Evolutionary conservation across 2,329 filamentous ascomycete genomes (phyloP).

Genomic region (Fusarium sp.): DNA sequence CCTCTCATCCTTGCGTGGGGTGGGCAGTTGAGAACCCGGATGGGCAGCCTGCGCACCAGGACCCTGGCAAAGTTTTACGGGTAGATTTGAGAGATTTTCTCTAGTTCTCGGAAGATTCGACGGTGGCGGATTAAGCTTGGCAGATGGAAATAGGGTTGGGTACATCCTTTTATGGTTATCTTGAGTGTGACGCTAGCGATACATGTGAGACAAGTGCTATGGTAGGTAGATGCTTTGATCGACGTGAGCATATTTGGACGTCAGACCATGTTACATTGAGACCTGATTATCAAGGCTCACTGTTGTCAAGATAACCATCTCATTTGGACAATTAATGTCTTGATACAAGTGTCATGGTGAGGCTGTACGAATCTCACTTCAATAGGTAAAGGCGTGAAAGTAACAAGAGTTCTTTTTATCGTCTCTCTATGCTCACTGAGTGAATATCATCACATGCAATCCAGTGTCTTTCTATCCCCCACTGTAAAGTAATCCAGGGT

Average conservation of each 20-base stretch:
- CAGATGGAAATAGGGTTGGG: not conserved
- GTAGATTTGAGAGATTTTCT: slow-evolving; percentile 19
- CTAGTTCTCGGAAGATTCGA: not conserved
- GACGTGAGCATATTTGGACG: not conserved
- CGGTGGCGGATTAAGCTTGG: slow-evolving; percentile 15
- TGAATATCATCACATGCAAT: slow-evolving; percentile 10
- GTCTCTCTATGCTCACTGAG: slow-evolving; percentile 11
- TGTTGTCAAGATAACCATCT: not conserved
- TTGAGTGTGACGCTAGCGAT: slow-evolving; percentile 10
- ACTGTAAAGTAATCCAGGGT: slow-evolving; percentile 24
- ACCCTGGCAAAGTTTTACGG: slow-evolving; percentile 8
- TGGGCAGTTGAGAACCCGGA: slow-evolving; percentile 40
- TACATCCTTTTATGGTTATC: not conserved
- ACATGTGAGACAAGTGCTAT: not conserved
- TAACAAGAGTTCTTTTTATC: slow-evolving; percentile 8
- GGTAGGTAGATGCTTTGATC: not conserved
- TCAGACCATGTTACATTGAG: not conserved
- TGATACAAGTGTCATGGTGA: not conserved
- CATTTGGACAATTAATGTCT: not conserved
- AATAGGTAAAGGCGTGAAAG: too few relatives aligned
- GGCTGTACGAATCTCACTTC: not conserved
- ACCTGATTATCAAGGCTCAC: not conserved
- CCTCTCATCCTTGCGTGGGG: not conserved
- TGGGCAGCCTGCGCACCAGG: slow-evolving; percentile 32
- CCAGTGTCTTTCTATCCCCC: slow-evolving; percentile 35